A percentile compares a stretch with the other conserved stretches of the same genome.
These are phyloP conservation scores for Penicillium crustosum DNA, from an alignment of 2,329 filamentous ascomycete species.

Conservation along the genomic window DNA sequence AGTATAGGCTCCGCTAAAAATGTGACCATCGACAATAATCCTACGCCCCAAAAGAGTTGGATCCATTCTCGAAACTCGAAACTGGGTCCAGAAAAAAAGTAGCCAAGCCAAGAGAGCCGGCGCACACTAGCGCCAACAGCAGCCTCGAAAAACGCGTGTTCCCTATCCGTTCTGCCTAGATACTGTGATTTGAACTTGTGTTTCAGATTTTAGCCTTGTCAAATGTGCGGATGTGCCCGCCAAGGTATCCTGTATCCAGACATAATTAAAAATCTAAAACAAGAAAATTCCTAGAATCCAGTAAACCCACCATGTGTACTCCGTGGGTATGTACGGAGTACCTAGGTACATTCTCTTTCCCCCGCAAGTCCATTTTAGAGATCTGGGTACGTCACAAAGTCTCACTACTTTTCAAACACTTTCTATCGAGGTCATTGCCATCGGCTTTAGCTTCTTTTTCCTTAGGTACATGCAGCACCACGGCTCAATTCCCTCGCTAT, in stretches of 20 bases:
- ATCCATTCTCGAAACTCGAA: conserved; percentile 14
- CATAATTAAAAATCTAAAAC: not conserved
- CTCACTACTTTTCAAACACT: not conserved
- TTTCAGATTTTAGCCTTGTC: conserved; percentile 23
- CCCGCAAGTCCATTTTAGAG: conserved; percentile 2
- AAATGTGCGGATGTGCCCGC: conserved; percentile 21
- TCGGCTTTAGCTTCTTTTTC: conserved; percentile 1
- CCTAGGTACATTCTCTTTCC: not conserved
- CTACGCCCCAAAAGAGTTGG: not conserved
- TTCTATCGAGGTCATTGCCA: not conserved
- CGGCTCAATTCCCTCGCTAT: not conserved
- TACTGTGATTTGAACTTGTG: conserved; percentile 15
- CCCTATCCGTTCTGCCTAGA: conserved; percentile 14
- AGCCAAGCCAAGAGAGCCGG: conserved; percentile 18
- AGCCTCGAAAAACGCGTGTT: conserved; percentile 28
- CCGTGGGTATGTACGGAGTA: not conserved
- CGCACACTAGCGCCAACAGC: conserved; percentile 17
- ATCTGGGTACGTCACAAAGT: not conserved
- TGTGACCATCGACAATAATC: conserved; percentile 10
- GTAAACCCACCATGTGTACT: not conserved
- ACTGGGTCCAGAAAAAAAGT: conserved; percentile 1
- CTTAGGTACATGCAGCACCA: not conserved
- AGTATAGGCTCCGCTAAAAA: conserved; percentile 8
- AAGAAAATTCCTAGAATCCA: not conserved
- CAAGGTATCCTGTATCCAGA: not conserved